Base-by-base conservation (phyloP, 2,329 filamentous ascomycete species). In the Botrytis aclada region DNA sequence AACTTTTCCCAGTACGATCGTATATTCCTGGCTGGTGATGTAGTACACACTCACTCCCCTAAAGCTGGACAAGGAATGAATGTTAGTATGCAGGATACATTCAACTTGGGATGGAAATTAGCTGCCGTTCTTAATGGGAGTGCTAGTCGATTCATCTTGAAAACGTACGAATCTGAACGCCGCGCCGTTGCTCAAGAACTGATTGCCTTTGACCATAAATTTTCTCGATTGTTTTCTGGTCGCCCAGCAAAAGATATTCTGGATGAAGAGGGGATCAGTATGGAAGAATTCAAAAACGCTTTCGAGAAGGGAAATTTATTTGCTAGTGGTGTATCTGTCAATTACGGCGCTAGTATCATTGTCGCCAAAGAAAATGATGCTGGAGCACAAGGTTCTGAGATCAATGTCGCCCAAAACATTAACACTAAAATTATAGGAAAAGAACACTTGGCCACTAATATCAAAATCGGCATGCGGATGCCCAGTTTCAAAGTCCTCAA, bases 41-140 rank as follows among this genome's bases (percentile, higher is more conserved):
- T 78, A 41, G 76, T 78, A 1, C 80, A 89, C 74, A 89, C 88
- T 0, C 89, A 91, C 77, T 88, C 85, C 0, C 89, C 89, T 1
- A 90, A 90, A 78, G 89, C 88, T 0, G 89, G 88, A 0, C 89
- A 91, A 79, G 89, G 87, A 1, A 86, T 88, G 84, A 88, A 88
- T 74, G 85, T 86, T 25, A 83, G 84, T 47, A 83, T 90, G 76
- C 88, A 90, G 78, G 89, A 91, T 74, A 91, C 89, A 16, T 88
- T 87, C 77, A 90, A 90, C 74, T 84, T 90, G 60, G 88, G 87
- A 5, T 90, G 88, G 88, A 90, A 90, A 76, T 82, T 90, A 18
- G 75, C 73, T 8, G 63, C 71, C 8, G 76, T 78, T 3, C 65
- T 79, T 14, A 77, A 77, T n/a, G 74, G 74, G 10, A 65, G 39